These are phyloP conservation scores for Clarkia xantiana DNA, from an alignment of 345 rosid genomes.

Conservation along the genomic window DNA sequence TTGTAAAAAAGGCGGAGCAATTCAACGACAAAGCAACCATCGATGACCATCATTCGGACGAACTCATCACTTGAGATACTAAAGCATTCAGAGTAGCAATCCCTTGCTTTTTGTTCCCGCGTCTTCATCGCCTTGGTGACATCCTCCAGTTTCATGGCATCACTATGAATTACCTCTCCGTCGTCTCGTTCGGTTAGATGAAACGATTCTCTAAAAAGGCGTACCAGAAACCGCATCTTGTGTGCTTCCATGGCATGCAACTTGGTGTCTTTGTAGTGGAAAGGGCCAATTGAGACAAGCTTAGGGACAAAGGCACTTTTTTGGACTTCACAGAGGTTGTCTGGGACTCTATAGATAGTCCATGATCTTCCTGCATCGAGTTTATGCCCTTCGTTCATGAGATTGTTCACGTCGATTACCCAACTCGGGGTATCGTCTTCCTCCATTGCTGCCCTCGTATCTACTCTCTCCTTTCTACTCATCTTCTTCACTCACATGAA, in stretches of 20 bases:
- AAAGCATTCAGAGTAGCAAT: not conserved
- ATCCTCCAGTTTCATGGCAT: not conserved
- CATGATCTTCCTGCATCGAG: not conserved
- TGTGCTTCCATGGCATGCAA: not conserved
- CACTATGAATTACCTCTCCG: not conserved
- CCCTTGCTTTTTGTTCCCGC: not conserved
- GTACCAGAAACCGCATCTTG: not conserved
- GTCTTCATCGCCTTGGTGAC: not conserved
- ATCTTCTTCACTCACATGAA: too few species aligned
- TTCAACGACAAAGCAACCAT: slow-evolving; percentile 3
- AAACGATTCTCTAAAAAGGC: not conserved
- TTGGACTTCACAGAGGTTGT: not conserved
- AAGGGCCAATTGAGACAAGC: slow-evolving; percentile 6
- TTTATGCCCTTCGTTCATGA: not conserved
- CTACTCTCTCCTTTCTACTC: too few species aligned
- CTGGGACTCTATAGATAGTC: slow-evolving; percentile 8
- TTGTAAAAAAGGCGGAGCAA: not conserved
- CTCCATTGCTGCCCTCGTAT: too few species aligned
- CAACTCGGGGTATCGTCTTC: not conserved
- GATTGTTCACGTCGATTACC: not conserved
- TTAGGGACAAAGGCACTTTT: slow-evolving; percentile 1
- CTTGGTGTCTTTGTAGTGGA: not conserved
- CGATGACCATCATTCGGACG: not conserved
- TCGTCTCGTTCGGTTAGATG: too few species aligned
- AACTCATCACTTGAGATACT: not conserved